These are phyloP conservation scores for Xanthoconium separans DNA, from an alignment of 1,284 basidiomycete species.

Conservation along the genomic window DNA sequence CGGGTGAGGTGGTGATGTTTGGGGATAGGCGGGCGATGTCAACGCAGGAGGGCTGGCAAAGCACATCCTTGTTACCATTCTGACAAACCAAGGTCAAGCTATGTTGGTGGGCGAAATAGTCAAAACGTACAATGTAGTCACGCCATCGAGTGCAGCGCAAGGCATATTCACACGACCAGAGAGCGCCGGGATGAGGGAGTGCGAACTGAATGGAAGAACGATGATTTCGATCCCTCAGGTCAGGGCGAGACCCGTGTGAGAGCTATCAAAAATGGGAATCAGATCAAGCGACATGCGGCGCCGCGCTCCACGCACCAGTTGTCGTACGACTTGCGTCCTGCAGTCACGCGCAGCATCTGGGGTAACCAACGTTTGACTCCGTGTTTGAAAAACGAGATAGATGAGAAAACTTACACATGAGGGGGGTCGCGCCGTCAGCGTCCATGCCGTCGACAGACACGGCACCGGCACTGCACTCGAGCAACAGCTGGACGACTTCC, in stretches of 20 bases:
- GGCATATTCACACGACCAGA: constrained; percentile 68
- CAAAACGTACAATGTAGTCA: constrained; percentile 48
- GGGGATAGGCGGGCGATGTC: constrained; percentile 28
- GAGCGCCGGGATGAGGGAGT: constrained; percentile 53
- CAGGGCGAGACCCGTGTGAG: constrained; percentile 65
- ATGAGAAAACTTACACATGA: constrained; percentile 65
- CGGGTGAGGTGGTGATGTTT: constrained; percentile 14
- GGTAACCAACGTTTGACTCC: constrained; percentile 4
- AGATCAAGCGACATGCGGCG: constrained; percentile 2
- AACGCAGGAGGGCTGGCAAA: constrained; percentile 27
- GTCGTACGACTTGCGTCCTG: constrained; percentile 56
- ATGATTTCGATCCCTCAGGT: constrained; percentile 65
- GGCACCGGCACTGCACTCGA: constrained; percentile 56
- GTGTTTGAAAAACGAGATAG: constrained; percentile 3
- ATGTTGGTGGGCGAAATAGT: background rate
- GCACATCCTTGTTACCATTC: constrained; percentile 31
- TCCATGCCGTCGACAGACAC: constrained; percentile 73
- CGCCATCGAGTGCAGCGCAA: constrained; percentile 58
- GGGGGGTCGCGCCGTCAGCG: constrained; percentile 65
- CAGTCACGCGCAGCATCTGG: constrained; percentile 74
- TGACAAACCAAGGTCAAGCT: constrained; percentile 17
- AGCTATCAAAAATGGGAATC: constrained; percentile 40
- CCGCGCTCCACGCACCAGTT: constrained; percentile 47
- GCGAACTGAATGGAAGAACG: constrained; percentile 69
- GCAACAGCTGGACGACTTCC: constrained; percentile 52